Conservation (phyloP, 768 basidiomycete genomes). For the Lactifluus volemus region DNA sequence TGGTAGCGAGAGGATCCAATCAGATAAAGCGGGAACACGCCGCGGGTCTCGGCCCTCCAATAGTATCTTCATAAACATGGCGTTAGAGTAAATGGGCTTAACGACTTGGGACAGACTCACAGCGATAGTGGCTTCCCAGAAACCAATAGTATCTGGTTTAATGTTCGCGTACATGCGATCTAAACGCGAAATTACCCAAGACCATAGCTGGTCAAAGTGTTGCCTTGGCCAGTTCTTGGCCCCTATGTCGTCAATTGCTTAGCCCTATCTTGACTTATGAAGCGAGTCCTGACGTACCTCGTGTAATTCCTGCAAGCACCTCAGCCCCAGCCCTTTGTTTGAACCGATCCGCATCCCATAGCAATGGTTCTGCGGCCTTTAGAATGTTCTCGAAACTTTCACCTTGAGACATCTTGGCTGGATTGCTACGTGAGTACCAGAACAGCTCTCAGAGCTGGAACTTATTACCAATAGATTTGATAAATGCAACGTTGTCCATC, state of each 20-base stretch:
- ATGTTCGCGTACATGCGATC: constrained; percentile 61
- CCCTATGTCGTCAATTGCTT: constrained; percentile 34
- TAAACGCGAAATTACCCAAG: constrained; percentile 57
- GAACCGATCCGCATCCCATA: constrained; percentile 65
- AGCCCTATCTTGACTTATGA: background rate
- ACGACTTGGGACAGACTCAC: constrained; percentile 28
- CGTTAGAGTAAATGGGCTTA: background rate
- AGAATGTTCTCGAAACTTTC: constrained; percentile 45
- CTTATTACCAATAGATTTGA: constrained; percentile 40
- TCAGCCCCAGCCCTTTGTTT: constrained; percentile 79
- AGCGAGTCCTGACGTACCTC: constrained; percentile 41
- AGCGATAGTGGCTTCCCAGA: constrained; percentile 64
- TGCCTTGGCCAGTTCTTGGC: constrained; percentile 75
- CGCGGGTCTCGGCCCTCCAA: constrained; percentile 73
- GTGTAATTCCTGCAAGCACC: constrained; percentile 61
- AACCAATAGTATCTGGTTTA: constrained; percentile 73
- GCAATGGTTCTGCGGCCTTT: constrained; percentile 47
- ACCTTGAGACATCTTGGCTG: constrained; percentile 62
- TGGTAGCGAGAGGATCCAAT: constrained; percentile 69
- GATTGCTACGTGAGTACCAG: constrained; percentile 5
- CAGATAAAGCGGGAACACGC: constrained; percentile 57
- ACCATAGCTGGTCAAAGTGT: constrained; percentile 51
- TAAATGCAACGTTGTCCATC: constrained; percentile 39
- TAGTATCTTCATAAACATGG: constrained; percentile 22
- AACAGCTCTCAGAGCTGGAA: constrained; percentile 9